These are phyloP conservation scores for Quercus lobata DNA, from an alignment of 331 rosid genomes.

Conservation along the genomic window DNA sequence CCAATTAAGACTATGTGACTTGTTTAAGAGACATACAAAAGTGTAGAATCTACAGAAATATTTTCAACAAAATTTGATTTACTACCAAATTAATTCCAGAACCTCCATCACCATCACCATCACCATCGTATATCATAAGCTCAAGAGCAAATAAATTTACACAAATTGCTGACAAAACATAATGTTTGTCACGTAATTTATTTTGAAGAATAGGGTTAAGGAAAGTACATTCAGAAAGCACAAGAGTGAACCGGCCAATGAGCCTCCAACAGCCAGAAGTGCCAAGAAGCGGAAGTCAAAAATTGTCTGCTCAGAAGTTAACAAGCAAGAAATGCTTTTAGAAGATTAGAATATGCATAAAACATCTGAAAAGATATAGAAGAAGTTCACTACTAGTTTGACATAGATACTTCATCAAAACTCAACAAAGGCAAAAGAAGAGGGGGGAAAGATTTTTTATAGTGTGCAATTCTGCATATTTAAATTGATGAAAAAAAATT, in stretches of 20 bases:
- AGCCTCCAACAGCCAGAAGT: slow-evolving; percentile 87
- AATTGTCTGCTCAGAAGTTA: slow-evolving; percentile 56
- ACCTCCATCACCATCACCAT: background rate
- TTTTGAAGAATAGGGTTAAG: background rate
- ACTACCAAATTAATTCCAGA: background rate
- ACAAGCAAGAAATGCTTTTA: slow-evolving; percentile 1
- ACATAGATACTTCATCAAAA: background rate
- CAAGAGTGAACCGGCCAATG: slow-evolving; percentile 90
- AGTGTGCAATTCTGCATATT: background rate
- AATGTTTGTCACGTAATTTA: background rate
- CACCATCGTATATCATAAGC: background rate
- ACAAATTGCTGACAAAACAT: background rate
- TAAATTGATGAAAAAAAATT: background rate
- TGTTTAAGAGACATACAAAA: no score
- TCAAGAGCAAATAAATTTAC: slow-evolving; percentile 2
- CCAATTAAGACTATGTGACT: background rate
- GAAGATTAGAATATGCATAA: slow-evolving; percentile 6
- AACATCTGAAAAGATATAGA: background rate
- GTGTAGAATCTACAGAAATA: no score
- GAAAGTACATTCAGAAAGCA: slow-evolving; percentile 91
- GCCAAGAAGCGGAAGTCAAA: slow-evolving; percentile 98
- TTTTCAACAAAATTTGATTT: background rate
- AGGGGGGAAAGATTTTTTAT: background rate
- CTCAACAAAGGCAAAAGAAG: background rate
- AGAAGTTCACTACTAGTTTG: background rate